These are phyloP conservation scores for Diddensiella santjacobensis DNA, from an alignment of 805 yeast genomes.

Conservation along the genomic window DNA sequence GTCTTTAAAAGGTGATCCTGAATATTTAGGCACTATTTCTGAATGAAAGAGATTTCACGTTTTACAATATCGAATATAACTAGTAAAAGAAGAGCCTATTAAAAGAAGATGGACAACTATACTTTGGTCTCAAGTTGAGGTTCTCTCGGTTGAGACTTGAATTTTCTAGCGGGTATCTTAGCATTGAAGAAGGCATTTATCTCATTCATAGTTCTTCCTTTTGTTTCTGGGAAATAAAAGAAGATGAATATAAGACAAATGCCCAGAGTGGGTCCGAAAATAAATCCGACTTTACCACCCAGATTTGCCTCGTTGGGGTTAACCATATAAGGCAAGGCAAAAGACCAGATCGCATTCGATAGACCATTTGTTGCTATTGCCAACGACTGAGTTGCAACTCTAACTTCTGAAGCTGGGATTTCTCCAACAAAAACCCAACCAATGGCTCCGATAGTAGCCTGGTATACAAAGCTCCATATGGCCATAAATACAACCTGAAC, in stretches of 20 bases:
- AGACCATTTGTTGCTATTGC: conserved; percentile 21
- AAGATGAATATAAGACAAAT: conserved; percentile 39
- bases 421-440: conserved; percentile 39
- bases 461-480: conserved; percentile 34
- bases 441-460: conserved; percentile 39
- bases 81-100: too few relatives aligned
- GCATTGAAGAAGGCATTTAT: conserved; percentile 49
- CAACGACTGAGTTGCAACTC: conserved; percentile 40
- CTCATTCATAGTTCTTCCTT: conserved; percentile 55
- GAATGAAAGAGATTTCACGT: too few relatives aligned
- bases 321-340: conserved; percentile 8
- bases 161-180: conserved; percentile 30
- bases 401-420: conserved; percentile 37
- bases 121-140: too few relatives aligned
- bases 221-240: conserved; percentile 58
- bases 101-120: too few relatives aligned
- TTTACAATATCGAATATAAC: too few relatives aligned
- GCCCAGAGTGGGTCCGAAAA: conserved; percentile 5
- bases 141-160: conserved; percentile 14
- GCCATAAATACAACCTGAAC: conserved; percentile 31
- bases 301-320: conserved; percentile 10
- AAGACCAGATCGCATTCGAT: conserved; percentile 2
- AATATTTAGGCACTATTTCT: too few relatives aligned
- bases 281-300: conserved; percentile 11
- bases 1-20: too few relatives aligned